Evolutionary conservation across 164 flowering plant species (phyloP), one percentile per base, ranked within the genome.

Genomic region (Piper betle): DNA sequence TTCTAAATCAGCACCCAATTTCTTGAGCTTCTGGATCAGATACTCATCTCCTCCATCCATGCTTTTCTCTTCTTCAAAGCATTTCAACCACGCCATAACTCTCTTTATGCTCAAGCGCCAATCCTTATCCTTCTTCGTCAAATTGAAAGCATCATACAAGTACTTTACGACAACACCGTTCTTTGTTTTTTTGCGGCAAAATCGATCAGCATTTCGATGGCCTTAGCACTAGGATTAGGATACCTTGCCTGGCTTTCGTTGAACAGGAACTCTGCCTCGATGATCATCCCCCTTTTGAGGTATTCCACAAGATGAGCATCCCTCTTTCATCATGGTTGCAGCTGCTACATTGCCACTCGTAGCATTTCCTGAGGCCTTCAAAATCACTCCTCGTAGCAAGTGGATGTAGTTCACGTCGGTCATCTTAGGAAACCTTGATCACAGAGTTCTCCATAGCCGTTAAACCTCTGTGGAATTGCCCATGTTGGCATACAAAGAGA

Each of bases 371-470:
- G 13, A 78, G 71, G 39, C 63, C 68, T 63, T 67, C 70, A 7
- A 62, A 17, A 53, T 76, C 74, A 33, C 70, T 59, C 39, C n/a
- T n/a, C 59, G 69, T 38, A 78, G 71, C 75, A 78, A 67, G 37
- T 58, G 16, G 33, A 78, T 77, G 64, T 76, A 80, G 59, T 73
- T 69, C 53, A 18, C 3, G 53, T 76, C 78, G 37, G 39, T 62
- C 5, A 71, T 68, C 15, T 62, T 65, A 12, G 68, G 69, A 66
- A 58, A 66, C 16, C 55, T 62, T 46, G 60, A 57, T 64, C 68
- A 74, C 6, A 72, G 55, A 41, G 73, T 63, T 20, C 62, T 50
- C 84, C 84, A 80, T 19, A 72, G 53, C 19, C 80, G 70, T 33
- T 68, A n/a, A 20, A 78, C 75, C 37, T 72, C 80, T 2, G 48